Conservation (phyloP, 176 grass and related monocot genomes). For the Zizania latifolia region DNA sequence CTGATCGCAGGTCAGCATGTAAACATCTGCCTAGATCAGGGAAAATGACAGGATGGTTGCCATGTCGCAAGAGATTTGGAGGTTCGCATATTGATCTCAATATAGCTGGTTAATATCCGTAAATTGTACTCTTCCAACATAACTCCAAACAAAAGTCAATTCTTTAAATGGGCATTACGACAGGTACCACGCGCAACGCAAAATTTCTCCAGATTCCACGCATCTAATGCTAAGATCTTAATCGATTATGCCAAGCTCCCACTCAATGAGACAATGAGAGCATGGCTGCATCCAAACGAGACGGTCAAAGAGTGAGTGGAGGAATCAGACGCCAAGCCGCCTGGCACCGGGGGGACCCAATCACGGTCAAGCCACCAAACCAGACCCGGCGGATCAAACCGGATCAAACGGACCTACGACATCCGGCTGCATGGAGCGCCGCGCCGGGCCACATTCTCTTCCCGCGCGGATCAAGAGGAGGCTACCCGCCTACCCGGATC, state of each 20-base stretch:
- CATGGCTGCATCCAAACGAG: not conserved
- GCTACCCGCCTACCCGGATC: not conserved
- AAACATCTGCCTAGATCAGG: not conserved
- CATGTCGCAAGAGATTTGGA: not conserved
- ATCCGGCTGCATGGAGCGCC: not conserved
- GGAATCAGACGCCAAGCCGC: not conserved
- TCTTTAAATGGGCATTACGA: not conserved
- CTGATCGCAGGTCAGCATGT: not conserved
- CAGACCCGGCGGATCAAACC: not conserved
- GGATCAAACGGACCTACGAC: not conserved
- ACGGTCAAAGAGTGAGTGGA: not conserved
- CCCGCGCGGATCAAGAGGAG: not conserved
- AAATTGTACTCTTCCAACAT: not conserved
- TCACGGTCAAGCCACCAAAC: slow-evolving; percentile 1
- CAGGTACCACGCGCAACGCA: not conserved
- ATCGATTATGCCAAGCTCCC: not conserved
- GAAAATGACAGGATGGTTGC: not conserved
- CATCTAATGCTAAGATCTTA: not conserved
- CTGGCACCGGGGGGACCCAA: not conserved
- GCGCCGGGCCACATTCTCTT: not conserved
- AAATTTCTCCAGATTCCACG: not conserved
- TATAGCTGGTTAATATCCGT: not conserved
- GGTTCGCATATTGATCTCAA: not conserved
- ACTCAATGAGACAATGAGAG: not conserved
- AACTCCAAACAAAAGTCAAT: not conserved